These are phyloP conservation scores for Cladosporium sp. DNA, from an alignment of 2,329 filamentous ascomycete genomes.

Conservation along the genomic window DNA sequence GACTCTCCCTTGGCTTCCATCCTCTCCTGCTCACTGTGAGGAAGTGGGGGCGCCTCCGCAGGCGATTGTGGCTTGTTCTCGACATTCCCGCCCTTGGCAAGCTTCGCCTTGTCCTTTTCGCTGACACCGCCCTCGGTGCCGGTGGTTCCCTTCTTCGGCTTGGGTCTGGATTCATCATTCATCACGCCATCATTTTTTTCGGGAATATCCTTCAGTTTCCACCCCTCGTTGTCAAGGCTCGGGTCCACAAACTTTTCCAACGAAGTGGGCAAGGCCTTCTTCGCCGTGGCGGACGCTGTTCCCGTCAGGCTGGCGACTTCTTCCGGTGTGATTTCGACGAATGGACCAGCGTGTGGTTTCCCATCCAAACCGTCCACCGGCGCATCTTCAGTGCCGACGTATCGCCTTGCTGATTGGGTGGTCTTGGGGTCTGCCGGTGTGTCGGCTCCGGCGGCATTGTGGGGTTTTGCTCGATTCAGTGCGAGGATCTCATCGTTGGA, in stretches of 20 bases:
- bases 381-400: slow-evolving; percentile 64
- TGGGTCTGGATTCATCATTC: slow-evolving; percentile 73
- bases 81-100: slow-evolving; percentile 57
- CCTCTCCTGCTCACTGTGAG: slow-evolving; percentile 73
- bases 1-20: slow-evolving; percentile 33
- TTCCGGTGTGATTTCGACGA: slow-evolving; percentile 50
- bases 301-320: slow-evolving; percentile 19
- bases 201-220: slow-evolving; percentile 37
- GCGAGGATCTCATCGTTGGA: slow-evolving; percentile 23
- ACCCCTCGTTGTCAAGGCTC: slow-evolving; percentile 39
- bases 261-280: slow-evolving; percentile 30
- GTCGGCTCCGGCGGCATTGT: background rate
- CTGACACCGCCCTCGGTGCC: slow-evolving; percentile 86
- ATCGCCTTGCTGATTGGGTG: slow-evolving; percentile 28
- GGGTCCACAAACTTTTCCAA: slow-evolving; percentile 36
- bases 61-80: slow-evolving; percentile 76
- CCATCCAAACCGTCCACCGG: slow-evolving; percentile 91
- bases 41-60: slow-evolving; percentile 76
- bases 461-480: slow-evolving; percentile 16
- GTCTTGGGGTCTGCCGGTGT: slow-evolving; percentile 9
- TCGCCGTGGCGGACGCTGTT: slow-evolving; percentile 22
- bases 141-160: slow-evolving; percentile 76
- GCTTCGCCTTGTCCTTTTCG: slow-evolving; percentile 73
- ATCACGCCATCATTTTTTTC: slow-evolving; percentile 72
- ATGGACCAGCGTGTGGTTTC: slow-evolving; percentile 83